phyloP scores from a whole-genome alignment of 2,329 filamentous ascomycete species.

The Aureobasidium musti region DNA sequence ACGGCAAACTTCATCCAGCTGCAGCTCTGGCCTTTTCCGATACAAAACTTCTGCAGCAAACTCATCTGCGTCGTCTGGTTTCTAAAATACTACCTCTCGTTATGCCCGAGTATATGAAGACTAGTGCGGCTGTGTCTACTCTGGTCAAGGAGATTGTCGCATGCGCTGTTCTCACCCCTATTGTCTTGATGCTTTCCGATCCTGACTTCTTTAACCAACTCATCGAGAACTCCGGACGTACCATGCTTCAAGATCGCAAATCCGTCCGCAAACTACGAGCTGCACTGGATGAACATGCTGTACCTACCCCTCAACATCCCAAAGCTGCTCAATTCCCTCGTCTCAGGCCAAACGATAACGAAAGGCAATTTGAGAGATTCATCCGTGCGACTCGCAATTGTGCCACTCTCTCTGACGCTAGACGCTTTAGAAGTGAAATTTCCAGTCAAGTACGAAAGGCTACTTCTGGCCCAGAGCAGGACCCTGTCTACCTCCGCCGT shows the following conservation, averaged over 20 bases:
- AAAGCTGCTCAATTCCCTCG: conserved; percentile 74
- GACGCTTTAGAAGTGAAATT: conserved; percentile 88
- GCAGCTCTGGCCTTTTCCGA: conserved; percentile 82
- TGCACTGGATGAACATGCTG: conserved; percentile 90
- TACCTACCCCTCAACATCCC: conserved; percentile 67
- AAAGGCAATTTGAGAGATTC: conserved; percentile 92
- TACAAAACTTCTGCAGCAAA: conserved; percentile 80
- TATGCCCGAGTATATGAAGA: conserved; percentile 71
- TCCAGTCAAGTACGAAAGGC: conserved; percentile 80
- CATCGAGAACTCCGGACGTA: conserved; percentile 74
- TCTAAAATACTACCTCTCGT: conserved; percentile 71
- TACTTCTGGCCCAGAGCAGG: conserved; percentile 76
- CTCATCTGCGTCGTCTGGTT: conserved; percentile 77
- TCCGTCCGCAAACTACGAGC: conserved; percentile 90
- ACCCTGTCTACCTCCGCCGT: conserved; percentile 82
- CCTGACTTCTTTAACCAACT: conserved; percentile 98
- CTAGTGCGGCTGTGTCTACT: conserved; percentile 76
- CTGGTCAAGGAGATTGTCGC: conserved; percentile 88
- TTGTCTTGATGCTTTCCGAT: conserved; percentile 78
- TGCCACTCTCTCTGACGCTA: conserved; percentile 88
- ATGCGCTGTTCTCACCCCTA: conserved; percentile 83
- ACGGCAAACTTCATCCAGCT: conserved; percentile 85
- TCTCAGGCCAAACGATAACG: conserved; percentile 77
- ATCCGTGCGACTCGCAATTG: conserved; percentile 85
- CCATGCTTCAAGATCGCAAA: conserved; percentile 90